These are phyloP conservation scores for Colletotrichum truncatum DNA, from an alignment of 2,329 filamentous ascomycete species.

Conservation along the genomic window DNA sequence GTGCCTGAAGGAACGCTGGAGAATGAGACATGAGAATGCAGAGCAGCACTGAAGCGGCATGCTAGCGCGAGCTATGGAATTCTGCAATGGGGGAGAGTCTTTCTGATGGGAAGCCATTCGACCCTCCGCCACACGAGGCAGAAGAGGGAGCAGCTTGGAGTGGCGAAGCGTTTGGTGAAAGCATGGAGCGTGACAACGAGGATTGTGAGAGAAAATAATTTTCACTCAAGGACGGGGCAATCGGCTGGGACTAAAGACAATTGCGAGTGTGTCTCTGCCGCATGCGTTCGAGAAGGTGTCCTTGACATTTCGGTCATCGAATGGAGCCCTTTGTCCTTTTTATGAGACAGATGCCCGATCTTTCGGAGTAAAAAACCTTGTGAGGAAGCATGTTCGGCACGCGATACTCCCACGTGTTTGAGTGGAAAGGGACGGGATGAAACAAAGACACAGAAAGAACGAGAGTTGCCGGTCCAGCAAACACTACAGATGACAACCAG, in stretches of 20 bases:
- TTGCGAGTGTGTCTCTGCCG: background rate
- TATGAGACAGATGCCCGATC: background rate
- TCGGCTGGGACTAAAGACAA: slow-evolving; percentile 10
- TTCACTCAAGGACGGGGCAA: background rate
- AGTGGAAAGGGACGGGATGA: background rate
- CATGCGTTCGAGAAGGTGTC: slow-evolving; percentile 13
- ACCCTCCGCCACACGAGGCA: slow-evolving; percentile 24
- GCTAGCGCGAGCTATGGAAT: slow-evolving; percentile 2
- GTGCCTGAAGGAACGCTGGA: background rate
- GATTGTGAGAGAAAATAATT: background rate
- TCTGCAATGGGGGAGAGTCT: slow-evolving; percentile 19
- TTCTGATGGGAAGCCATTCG: background rate
- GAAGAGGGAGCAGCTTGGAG: background rate
- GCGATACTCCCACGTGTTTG: slow-evolving; percentile 2
- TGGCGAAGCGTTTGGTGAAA: slow-evolving; percentile 1
- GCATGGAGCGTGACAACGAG: background rate
- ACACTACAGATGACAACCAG: background rate
- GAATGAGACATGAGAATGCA: slow-evolving; percentile 10
- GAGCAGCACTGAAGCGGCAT: background rate
- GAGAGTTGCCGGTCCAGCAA: background rate
- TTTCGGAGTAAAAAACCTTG: background rate
- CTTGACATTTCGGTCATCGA: background rate
- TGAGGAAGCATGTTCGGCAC: background rate
- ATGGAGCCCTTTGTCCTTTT: slow-evolving; percentile 2
- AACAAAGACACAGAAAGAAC: background rate